Evolutionary conservation across 2,329 filamentous ascomycete genomes (phyloP).

Genomic region (Aureobasidium melanogenum): DNA sequence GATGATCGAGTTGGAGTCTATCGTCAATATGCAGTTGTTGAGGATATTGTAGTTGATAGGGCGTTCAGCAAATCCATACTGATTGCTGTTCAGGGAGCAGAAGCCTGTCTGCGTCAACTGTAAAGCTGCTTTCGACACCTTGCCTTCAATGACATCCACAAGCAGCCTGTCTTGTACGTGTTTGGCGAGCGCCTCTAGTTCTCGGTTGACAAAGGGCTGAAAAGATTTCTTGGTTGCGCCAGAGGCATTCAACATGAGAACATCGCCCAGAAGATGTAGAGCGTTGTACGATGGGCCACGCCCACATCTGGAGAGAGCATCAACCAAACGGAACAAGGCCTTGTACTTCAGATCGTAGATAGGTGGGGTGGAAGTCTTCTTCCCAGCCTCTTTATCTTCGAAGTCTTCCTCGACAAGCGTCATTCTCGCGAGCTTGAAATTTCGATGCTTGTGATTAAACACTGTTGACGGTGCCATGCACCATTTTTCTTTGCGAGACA

Average conservation of each 20-base stretch:
- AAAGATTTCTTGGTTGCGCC: not conserved
- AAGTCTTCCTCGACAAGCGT: not conserved
- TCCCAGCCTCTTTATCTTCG: not conserved
- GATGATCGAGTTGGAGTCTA: not conserved
- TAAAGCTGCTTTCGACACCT: not conserved
- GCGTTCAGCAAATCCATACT: not conserved
- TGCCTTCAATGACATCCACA: not conserved
- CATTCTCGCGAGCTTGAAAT: not conserved
- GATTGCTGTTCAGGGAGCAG: not conserved
- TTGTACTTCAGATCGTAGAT: slow-evolving; percentile 13
- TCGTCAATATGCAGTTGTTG: not conserved
- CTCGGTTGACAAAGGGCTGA: not conserved
- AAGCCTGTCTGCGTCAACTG: not conserved
- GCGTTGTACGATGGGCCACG: slow-evolving; percentile 18
- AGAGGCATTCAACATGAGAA: not conserved
- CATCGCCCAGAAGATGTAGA: slow-evolving; percentile 10
- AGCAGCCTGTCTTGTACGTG: not conserved
- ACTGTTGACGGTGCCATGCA: not conserved
- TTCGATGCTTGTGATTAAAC: not conserved
- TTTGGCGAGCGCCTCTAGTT: not conserved
- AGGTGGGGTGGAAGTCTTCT: not conserved
- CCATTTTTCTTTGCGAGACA: not conserved
- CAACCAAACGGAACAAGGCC: slow-evolving; percentile 18
- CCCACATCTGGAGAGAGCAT: slow-evolving; percentile 20
- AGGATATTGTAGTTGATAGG: not conserved